Conservation (phyloP, 192 early-diverging fungal genomes). For the Geosiphon pyriformis region DNA sequence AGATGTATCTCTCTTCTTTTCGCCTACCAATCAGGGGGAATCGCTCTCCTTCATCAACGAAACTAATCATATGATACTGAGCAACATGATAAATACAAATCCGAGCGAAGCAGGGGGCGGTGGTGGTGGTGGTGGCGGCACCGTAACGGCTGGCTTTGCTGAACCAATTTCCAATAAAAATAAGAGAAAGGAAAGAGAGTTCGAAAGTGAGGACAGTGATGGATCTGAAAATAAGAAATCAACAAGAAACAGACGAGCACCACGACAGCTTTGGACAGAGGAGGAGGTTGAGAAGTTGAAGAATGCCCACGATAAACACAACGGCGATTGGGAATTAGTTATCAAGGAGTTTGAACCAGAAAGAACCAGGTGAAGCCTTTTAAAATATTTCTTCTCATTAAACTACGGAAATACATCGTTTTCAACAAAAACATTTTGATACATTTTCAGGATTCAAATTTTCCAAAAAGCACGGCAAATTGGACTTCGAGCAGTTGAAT, state of each 20-base stretch:
- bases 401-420: background rate
- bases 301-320: slow-evolving; percentile 16
- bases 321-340: slow-evolving; percentile 20
- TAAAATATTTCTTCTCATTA: too few relatives aligned
- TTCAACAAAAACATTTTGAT: background rate
- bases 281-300: slow-evolving; percentile 21
- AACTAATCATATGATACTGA: slow-evolving; percentile 16
- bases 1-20: slow-evolving; percentile 17
- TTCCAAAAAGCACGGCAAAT: slow-evolving; percentile 23
- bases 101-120: background rate
- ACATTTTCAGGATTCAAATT: slow-evolving; percentile 18
- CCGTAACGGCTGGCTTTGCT: background rate
- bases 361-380: slow-evolving; percentile 6
- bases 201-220: background rate
- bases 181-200: background rate
- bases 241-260: slow-evolving; percentile 17
- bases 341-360: slow-evolving; percentile 24
- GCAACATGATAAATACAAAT: background rate
- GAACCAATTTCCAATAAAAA: background rate
- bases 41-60: slow-evolving; percentile 16
- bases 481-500: slow-evolving; percentile 23
- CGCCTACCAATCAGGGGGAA: slow-evolving; percentile 7
- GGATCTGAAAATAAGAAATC: background rate
- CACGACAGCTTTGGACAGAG: slow-evolving; percentile 24
- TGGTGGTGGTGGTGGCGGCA: background rate